Percentiles rank a stretch among this genome's conserved stretches.
These are phyloP conservation scores for Verticillium longisporum DNA, from an alignment of 2,329 filamentous ascomycete genomes.

Conservation along the genomic window DNA sequence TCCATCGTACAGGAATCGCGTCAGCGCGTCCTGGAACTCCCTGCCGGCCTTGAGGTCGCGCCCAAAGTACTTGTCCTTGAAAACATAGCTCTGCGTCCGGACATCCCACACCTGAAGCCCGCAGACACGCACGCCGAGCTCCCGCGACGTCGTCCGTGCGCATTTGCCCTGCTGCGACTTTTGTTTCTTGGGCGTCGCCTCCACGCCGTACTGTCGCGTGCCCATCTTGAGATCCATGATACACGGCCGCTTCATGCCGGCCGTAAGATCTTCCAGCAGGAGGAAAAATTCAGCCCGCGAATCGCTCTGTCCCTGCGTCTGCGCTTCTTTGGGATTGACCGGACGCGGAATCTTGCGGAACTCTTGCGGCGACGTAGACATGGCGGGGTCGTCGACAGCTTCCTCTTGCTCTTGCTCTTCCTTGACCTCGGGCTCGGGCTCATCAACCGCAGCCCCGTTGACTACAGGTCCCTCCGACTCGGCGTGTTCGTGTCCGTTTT, in stretches of 20 bases:
- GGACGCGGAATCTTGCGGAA: slow-evolving; percentile 48
- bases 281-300: slow-evolving; percentile 85
- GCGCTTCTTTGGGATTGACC: slow-evolving; percentile 71
- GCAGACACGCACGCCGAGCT: slow-evolving; percentile 88
- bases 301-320: slow-evolving; percentile 47
- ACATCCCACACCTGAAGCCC: slow-evolving; percentile 96
- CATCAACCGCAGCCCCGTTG: background rate
- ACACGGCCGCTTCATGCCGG: slow-evolving; percentile 92
- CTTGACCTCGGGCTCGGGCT: background rate
- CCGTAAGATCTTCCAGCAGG: slow-evolving; percentile 87
- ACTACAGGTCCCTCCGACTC: background rate
- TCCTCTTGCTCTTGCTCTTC: background rate
- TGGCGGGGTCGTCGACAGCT: slow-evolving; percentile 5
- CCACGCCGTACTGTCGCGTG: slow-evolving; percentile 90
- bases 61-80: slow-evolving; percentile 97
- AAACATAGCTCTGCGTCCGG: slow-evolving; percentile 76
- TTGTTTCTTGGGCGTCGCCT: slow-evolving; percentile 86
- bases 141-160: slow-evolving; percentile 80
- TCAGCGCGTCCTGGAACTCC: slow-evolving; percentile 85
- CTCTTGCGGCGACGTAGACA: slow-evolving; percentile 28
- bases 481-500: background rate
- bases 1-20: slow-evolving; percentile 86
- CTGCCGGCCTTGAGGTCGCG: slow-evolving; percentile 78
- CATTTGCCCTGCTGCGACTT: slow-evolving; percentile 91
- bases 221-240: slow-evolving; percentile 99